phyloP scores from a whole-genome alignment of 202 grass and related monocot species.

The Eragrostis tef region DNA sequence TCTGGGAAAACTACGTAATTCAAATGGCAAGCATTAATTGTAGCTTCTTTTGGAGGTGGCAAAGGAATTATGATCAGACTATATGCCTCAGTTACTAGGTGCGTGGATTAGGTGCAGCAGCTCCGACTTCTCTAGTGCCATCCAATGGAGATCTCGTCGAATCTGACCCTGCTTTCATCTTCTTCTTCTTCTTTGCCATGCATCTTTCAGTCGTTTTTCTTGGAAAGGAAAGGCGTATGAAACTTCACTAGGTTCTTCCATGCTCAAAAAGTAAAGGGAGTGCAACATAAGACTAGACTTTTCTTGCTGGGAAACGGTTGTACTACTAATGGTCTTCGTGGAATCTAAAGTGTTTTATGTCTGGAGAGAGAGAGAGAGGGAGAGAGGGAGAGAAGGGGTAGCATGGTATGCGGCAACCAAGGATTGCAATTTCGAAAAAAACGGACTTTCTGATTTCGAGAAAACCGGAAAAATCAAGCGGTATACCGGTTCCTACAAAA shows the following conservation, averaged over 20 bases:
- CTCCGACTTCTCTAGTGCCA: background rate
- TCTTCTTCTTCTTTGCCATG: background rate
- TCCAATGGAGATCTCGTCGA: constrained; percentile 33
- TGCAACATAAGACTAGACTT: background rate
- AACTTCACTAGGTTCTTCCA: constrained; percentile 29
- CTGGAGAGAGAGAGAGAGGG: too few relatives aligned
- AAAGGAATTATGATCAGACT: background rate
- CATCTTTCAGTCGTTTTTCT: constrained; percentile 26
- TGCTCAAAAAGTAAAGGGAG: background rate
- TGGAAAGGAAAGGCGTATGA: constrained; percentile 5
- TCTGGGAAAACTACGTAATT: too few relatives aligned
- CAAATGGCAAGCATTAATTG: background rate
- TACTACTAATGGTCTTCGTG: background rate
- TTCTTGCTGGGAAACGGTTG: background rate
- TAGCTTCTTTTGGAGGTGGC: background rate
- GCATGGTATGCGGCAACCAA: background rate
- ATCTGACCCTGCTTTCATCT: background rate
- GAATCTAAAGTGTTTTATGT: background rate
- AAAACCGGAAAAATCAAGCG: too few relatives aligned
- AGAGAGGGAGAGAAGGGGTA: too few relatives aligned
- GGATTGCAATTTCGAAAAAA: too few relatives aligned
- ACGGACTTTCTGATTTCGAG: too few relatives aligned
- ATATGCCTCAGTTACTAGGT: background rate
- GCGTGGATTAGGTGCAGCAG: constrained; percentile 1
- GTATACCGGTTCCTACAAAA: too few relatives aligned